A percentile compares a stretch with the other conserved stretches of the same genome.
These are phyloP conservation scores for Tillandsia leiboldiana DNA, from an alignment of 176 grass and related monocot genomes.

Conservation along the genomic window DNA sequence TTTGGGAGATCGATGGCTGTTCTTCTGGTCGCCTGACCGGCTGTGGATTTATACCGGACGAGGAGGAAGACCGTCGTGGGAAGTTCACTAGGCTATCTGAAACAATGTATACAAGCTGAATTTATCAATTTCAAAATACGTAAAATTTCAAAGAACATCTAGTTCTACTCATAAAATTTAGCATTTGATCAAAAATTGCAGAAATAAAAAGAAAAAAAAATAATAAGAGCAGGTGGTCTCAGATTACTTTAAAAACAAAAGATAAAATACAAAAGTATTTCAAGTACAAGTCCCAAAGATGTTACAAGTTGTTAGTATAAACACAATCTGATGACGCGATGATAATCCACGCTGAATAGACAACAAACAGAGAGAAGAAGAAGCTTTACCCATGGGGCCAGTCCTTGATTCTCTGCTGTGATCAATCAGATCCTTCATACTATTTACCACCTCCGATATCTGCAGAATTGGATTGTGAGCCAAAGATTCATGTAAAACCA, in stretches of 20 bases:
- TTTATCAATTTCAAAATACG: background rate
- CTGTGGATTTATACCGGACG: constrained; percentile 8
- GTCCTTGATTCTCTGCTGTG: constrained; percentile 20
- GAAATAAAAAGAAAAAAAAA: background rate
- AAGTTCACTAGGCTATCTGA: constrained; percentile 37
- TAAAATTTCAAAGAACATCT: no score
- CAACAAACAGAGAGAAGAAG: background rate
- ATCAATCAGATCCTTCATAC: constrained; percentile 26
- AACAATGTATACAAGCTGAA: background rate
- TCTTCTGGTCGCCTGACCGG: constrained; percentile 13
- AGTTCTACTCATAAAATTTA: background rate
- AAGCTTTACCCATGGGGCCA: constrained; percentile 14
- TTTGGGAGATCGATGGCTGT: constrained; percentile 10
- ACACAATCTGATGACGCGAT: no score
- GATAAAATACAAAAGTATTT: no score
- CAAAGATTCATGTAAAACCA: background rate
- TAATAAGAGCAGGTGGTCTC: background rate
- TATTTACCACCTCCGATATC: constrained; percentile 16
- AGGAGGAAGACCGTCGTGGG: constrained; percentile 4
- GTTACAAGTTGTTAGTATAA: no score
- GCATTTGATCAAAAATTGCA: background rate
- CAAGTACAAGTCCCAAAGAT: no score
- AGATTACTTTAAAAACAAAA: no score
- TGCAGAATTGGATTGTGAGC: background rate
- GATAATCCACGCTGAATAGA: background rate